These are phyloP conservation scores for Nicotiana benthamiana DNA, from an alignment of 257 asterid genomes.

Conservation along the genomic window DNA sequence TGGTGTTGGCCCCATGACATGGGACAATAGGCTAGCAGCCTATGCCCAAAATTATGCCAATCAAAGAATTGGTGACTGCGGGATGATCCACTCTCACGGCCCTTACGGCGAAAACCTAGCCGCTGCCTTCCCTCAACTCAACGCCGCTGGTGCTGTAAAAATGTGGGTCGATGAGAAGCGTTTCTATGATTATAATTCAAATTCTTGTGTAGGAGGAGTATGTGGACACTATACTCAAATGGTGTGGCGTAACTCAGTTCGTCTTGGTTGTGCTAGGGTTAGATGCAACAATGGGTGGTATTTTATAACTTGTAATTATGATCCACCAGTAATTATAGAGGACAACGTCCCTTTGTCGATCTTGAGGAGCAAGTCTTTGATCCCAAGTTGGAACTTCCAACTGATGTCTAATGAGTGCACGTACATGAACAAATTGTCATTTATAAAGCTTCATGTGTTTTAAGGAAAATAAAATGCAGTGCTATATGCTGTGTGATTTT, in stretches of 20 bases:
- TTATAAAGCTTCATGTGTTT: neutral
- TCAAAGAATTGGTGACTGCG: constrained; percentile 24
- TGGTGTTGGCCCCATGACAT: constrained; percentile 28
- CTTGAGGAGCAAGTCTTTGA: neutral
- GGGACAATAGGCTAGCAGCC: constrained; percentile 27
- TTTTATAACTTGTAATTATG: constrained; percentile 37
- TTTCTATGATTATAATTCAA: constrained; percentile 9
- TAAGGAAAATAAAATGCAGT: neutral
- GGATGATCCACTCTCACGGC: constrained; percentile 25
- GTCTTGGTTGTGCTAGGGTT: constrained; percentile 38
- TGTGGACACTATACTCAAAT: constrained; percentile 62
- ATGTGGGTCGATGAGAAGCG: constrained; percentile 42
- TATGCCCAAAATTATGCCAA: constrained; percentile 35
- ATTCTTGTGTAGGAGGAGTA: constrained; percentile 29
- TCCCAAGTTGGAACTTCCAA: neutral
- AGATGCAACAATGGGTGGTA: constrained; percentile 28
- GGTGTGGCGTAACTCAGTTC: constrained; percentile 34
- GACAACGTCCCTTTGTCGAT: constrained; percentile 14
- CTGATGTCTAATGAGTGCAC: neutral
- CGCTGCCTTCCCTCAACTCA: constrained; percentile 21
- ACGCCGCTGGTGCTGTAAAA: constrained; percentile 20
- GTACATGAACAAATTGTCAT: neutral
- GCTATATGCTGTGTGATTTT: neutral
- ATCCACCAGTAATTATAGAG: constrained; percentile 17
- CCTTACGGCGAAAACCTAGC: constrained; percentile 55